Conservation (phyloP, 208 protist species). For the Crithidia brevicula region DNA sequence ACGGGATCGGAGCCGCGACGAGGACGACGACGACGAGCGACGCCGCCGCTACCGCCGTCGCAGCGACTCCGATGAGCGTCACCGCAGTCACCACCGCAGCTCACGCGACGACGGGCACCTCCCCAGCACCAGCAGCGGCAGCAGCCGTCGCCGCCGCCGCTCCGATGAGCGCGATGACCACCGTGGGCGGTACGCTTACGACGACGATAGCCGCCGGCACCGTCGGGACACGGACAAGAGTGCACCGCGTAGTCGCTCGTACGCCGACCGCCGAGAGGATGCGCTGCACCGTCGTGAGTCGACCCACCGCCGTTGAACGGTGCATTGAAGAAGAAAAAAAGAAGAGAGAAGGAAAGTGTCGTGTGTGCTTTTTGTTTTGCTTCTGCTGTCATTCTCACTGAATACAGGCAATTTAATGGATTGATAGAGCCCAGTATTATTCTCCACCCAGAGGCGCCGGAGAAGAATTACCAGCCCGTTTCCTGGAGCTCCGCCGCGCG, state of each 20-base stretch:
- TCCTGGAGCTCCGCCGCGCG: too few species aligned
- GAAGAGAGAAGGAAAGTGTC: background rate
- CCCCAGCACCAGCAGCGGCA: conserved; percentile 6
- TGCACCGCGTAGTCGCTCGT: conserved; percentile 22
- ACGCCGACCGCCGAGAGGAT: conserved; percentile 65
- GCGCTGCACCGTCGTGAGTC: conserved; percentile 41
- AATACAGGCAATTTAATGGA: too few species aligned
- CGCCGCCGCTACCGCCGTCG: conserved; percentile 16
- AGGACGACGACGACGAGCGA: conserved; percentile 31
- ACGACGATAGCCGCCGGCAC: conserved; percentile 8
- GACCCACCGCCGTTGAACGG: conserved; percentile 3
- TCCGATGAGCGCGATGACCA: conserved; percentile 21
- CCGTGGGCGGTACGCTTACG: conserved; percentile 5
- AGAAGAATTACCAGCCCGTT: too few species aligned
- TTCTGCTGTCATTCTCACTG: too few species aligned
- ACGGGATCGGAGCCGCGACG: conserved; percentile 13
- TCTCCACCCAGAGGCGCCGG: too few species aligned
- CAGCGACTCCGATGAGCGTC: conserved; percentile 11
- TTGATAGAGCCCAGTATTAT: too few species aligned
- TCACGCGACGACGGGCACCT: conserved; percentile 3
- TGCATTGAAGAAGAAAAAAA: background rate
- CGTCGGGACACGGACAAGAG: conserved; percentile 16
- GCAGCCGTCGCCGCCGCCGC: conserved; percentile 18
- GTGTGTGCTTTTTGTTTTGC: too few species aligned
- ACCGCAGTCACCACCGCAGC: conserved; percentile 6